Evolutionary conservation across 2,329 filamentous ascomycete genomes (phyloP).

Genomic region (Penicillium psychrosexuale): DNA sequence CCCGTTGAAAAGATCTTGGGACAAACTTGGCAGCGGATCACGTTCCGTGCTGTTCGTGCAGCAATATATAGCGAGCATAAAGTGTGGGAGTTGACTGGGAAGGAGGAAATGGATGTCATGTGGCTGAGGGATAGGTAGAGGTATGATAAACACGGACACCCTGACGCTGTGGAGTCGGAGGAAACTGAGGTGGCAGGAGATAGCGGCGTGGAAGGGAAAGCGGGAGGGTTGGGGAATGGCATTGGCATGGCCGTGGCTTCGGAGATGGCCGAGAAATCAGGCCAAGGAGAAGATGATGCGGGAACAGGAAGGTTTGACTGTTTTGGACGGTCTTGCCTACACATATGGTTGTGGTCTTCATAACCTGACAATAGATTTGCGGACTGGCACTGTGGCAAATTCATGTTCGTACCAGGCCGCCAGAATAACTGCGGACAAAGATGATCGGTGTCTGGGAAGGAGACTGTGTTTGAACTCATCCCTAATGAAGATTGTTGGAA

Average conservation of each 20-base stretch:
- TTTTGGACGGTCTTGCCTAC: conserved; percentile 23
- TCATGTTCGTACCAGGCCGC: conserved; percentile 1
- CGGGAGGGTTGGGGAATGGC: conserved; percentile 16
- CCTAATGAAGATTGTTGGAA: conserved; percentile 17
- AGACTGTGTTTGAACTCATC: conserved; percentile 15
- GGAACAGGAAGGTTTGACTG: conserved; percentile 25
- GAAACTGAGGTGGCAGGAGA: conserved; percentile 22
- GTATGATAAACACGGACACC: conserved; percentile 43
- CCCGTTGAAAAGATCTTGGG: conserved; percentile 42
- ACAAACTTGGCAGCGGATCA: conserved; percentile 44
- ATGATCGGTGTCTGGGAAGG: conserved; percentile 23
- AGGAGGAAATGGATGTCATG: conserved; percentile 41
- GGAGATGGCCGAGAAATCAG: conserved; percentile 41
- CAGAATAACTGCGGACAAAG: conserved; percentile 29
- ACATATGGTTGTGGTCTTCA: conserved; percentile 26
- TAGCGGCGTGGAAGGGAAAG: conserved; percentile 20
- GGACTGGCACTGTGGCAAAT: conserved; percentile 12
- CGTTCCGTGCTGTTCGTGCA: conserved; percentile 40
- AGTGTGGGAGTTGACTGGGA: conserved; percentile 44
- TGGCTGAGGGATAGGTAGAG: conserved; percentile 46
- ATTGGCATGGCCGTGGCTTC: conserved; percentile 31
- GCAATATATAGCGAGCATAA: conserved; percentile 44
- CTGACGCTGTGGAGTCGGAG: conserved; percentile 18
- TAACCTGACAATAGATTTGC: conserved; percentile 21
- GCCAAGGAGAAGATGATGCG: conserved; percentile 38